Evolutionary conservation across 1,139 yeast species (phyloP), one percentile per base, ranked within the genome.

Genomic region (Geotrichum klebahnii): DNA sequence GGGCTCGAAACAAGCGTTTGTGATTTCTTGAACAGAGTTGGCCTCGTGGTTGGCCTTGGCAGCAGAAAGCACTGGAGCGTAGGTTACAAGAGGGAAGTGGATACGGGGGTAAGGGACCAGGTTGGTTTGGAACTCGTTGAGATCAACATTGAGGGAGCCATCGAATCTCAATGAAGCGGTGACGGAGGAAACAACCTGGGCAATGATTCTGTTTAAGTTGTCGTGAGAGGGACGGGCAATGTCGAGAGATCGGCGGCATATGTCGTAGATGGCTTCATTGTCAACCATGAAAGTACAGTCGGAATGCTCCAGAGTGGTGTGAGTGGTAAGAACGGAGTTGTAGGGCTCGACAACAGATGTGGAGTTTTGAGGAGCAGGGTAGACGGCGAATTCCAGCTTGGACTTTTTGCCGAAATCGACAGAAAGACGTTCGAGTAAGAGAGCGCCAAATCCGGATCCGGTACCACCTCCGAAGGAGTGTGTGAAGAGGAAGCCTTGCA

Each of bases 391-490:
- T 9, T 77, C 72, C 33, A 75, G 69, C 54, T 73, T 63, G 75
- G 73, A 73, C 46, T 76, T 67, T 56, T 73, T 76, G 43, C 71
- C 71, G 61, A 68, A 72, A 57, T 73, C 77, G 51, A 73, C 76
- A 32, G 70, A 63, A 52, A 72, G 68, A 50, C 67, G 62, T 41
- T 70, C 64, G 54, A 73, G 61, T 55, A 72, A 57, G 46, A 72
- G 59, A 23, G 77, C 73, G 23, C 76, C 76, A 62, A 72, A 62
- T 37, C 76, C 76, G 41, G 74, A 68, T 39, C 76, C 76, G 43
- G 76, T 72, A 52, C 76, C 76, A 52, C 76, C 76, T 51, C 76
- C 76, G 23, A 72, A 63, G 16, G 76, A 73, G 62, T 72, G 76
- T 33, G 76, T 69, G 50, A 72, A 63, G 61, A 73, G 76, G 66